Evolutionary conservation across 768 basidiomycete species (phyloP), one percentile per base, ranked within the genome.

Genomic region (Boletus patriciae): DNA sequence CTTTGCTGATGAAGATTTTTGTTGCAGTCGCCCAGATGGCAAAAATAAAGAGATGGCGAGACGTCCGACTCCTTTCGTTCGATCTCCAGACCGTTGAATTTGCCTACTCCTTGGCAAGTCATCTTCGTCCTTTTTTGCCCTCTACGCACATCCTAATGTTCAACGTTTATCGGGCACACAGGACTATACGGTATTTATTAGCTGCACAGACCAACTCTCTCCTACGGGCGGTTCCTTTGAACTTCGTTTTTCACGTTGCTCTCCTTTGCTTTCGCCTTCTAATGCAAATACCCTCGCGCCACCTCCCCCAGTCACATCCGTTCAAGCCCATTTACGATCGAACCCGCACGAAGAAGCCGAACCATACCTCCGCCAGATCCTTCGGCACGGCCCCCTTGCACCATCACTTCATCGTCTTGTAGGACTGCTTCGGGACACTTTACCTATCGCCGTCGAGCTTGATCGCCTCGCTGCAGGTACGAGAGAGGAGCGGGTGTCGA

Each of bases 31-130:
- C 87, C 6, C 86, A 90, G 68, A 89, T 95, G 85, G 82, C 89
- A 16, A 85, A 87, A 61, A 78, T 80, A 57, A 83, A 81, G 56
- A 78, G 77, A 29, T 94, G 89, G 86, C 73, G 74, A 21, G 92
- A 89, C 64, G 83, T 96, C 19, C 82, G 83, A n/a, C 74, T 96
- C 50, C 79, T 94, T 56, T 92, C 90, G 5, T 96, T 96, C 70
- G 92, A 96, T 70, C 75, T 96, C 16, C 92, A 92, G 65, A 93
- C 92, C 0, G 93, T 94, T n/a, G 88, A 94, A 64, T 89, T 96
- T 66, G 84, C 85, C 3, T 95, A 95, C 68, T 82, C 87, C 11
- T 74, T 74, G 50, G 89, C 84, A 68, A 59, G 76, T 57, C 44
- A 16, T 40, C 38, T 36, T 42, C 50, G 9, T 59, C 7, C 4